Conservation (phyloP, 768 basidiomycete genomes). For the Mycena albidolilacea region DNA sequence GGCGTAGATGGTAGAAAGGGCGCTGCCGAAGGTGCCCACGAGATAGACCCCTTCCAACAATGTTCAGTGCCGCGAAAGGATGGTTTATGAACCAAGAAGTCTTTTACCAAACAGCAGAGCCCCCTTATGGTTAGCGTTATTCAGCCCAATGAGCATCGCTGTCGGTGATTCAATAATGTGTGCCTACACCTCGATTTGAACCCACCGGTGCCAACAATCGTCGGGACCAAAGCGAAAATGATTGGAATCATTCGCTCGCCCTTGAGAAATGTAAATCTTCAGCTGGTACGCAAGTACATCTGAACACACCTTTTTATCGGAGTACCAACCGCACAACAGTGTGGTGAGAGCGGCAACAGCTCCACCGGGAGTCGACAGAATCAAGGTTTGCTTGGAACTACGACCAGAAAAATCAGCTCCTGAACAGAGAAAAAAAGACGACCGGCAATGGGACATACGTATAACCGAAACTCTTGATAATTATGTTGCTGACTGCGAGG, state of each 20-base stretch:
- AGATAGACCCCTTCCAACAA: conserved; percentile 54
- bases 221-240: conserved; percentile 69
- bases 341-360: conserved; percentile 63
- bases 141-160: conserved; percentile 71
- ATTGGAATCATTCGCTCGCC: conserved; percentile 75
- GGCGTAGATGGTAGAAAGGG: conserved; percentile 72
- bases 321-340: conserved; percentile 73
- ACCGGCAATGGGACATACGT: conserved; percentile 55
- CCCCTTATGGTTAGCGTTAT: conserved; percentile 63
- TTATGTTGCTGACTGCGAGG: conserved; percentile 68
- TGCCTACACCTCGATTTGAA: background rate
- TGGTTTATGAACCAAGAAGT: background rate
- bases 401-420: background rate
- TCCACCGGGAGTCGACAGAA: conserved; percentile 71
- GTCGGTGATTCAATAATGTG: conserved; percentile 11
- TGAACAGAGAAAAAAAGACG: background rate
- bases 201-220: conserved; percentile 69
- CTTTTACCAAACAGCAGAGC: conserved; percentile 67
- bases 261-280: conserved; percentile 43
- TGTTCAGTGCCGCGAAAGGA: background rate
- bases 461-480: conserved; percentile 76
- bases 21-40: conserved; percentile 71
- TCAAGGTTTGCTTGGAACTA: conserved; percentile 73
- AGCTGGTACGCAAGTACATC: no score
- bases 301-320: conserved; percentile 66